Evolutionary conservation across 1,139 yeast genomes (phyloP), one percentile per base, ranked within the genome.

Genomic region (Suhomyces coccinellae): DNA sequence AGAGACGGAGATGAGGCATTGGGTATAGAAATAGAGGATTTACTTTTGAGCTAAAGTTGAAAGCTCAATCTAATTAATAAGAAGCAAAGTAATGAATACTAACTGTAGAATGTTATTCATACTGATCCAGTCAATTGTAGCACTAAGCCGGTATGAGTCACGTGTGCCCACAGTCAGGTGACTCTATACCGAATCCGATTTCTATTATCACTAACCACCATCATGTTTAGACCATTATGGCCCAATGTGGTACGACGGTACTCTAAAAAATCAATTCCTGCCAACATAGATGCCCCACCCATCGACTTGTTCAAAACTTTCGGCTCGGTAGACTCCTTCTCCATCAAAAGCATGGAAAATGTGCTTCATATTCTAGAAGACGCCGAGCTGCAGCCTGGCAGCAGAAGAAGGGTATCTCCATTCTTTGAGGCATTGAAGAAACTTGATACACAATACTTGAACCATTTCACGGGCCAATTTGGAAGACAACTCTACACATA

Each of bases 331-430:
- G 48, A 45, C 14, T 15, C 48, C n/a, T 45, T 36, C 29, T 45
- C 48, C 17, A 43, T 46, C 43, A 36, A 34, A 20, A 38, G 55
- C 26, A 53, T 52, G 56, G 55, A 51, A 30, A 52, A 52, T 32
- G 53, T 54, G 26, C 48, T 54, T 36, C 50, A 46, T 16, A 54
- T 54, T 39, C 43, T 54, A 9, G 52, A 51, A 32, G 50, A 50
- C 16, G 56, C 50, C 11, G 57, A 52, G 35, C 29, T 45, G 13
- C 50, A 35, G n/a, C 40, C 50, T 8, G 43, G 46, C 12, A 32
- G 35, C 22, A 31, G 45, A 24, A 35, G 34, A 11, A 13, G 46
- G 13, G 42, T 38, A 14, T 44, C 52, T 6, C 54, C 52, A 14
- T 52, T 51, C 35, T 43, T 51, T 17, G 41, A 42, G 11, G 57